Evolutionary conservation across 805 yeast species (phyloP).

Genomic region (Cyberlindnera japonica): DNA sequence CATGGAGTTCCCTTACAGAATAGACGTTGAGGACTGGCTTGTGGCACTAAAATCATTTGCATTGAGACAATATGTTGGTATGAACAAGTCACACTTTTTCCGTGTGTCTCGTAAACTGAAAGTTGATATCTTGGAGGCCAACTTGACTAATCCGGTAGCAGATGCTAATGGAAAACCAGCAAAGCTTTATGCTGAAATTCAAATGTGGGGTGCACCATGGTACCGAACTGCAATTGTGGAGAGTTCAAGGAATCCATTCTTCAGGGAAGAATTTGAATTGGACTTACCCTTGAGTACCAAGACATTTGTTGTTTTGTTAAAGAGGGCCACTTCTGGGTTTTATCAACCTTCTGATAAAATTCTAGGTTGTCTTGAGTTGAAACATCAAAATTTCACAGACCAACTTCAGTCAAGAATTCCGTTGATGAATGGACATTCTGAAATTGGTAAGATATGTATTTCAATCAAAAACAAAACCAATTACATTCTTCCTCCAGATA

Average conservation of each 20-base stretch:
- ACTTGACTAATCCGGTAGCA: constrained; percentile 33
- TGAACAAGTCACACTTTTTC: constrained; percentile 32
- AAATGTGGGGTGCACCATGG: constrained; percentile 72
- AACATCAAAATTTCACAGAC: constrained; percentile 14
- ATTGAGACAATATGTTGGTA: constrained; percentile 45
- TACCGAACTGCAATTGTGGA: constrained; percentile 68
- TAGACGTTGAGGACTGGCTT: constrained; percentile 75
- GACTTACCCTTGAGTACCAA: constrained; percentile 52
- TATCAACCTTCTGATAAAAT: constrained; percentile 34
- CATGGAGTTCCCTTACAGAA: constrained; percentile 60
- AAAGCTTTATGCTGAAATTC: constrained; percentile 62
- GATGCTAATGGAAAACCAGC: constrained; percentile 8
- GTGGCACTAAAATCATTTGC: constrained; percentile 65
- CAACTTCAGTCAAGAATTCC: constrained; percentile 36
- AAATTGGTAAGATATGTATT: constrained; percentile 56
- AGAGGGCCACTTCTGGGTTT: constrained; percentile 22
- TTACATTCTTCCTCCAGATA: constrained; percentile 55
- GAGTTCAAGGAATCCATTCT: constrained; percentile 56
- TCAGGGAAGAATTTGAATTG: constrained; percentile 76
- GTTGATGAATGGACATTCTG: constrained; percentile 37
- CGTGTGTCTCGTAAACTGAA: constrained; percentile 51
- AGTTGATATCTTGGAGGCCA: constrained; percentile 64
- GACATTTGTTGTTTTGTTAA: constrained; percentile 47
- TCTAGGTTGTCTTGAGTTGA: constrained; percentile 19
- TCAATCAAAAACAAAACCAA: constrained; percentile 48